These are phyloP conservation scores for Panicum virgatum DNA, from an alignment of 202 grass and related monocot genomes.

Conservation along the genomic window DNA sequence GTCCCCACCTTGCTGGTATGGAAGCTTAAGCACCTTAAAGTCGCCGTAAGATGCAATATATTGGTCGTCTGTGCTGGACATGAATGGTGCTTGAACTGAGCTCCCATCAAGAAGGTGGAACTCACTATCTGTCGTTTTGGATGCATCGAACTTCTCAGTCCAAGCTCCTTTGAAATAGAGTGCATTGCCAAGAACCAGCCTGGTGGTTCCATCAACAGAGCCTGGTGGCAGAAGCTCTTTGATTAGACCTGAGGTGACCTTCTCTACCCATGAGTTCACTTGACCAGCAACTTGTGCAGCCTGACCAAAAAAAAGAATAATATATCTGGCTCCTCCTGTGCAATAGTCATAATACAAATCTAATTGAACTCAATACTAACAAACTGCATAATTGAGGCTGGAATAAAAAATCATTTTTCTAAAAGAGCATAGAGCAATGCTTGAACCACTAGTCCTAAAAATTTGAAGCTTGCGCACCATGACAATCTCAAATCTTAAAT, in stretches of 20 bases:
- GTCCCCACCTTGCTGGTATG: conserved; percentile 73
- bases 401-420: background rate
- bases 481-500: background rate
- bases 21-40: conserved; percentile 76
- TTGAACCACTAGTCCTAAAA: background rate
- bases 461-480: background rate
- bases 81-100: conserved; percentile 65
- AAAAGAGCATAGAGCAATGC: no score
- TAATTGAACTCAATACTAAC: background rate
- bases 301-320: conserved; percentile 39
- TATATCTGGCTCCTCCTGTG: background rate
- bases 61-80: conserved; percentile 60
- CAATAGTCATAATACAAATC: background rate
- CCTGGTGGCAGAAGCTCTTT: conserved; percentile 62
- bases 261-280: conserved; percentile 79
- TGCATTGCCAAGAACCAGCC: conserved; percentile 73
- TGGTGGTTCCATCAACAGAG: conserved; percentile 57
- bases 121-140: conserved; percentile 52
- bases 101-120: conserved; percentile 75
- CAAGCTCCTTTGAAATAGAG: conserved; percentile 90
- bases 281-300: conserved; percentile 53
- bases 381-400: background rate
- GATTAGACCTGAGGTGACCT: conserved; percentile 64
- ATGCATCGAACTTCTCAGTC: conserved; percentile 71
- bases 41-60: conserved; percentile 47